Percentiles rank a stretch among this genome's conserved stretches.
These are phyloP conservation scores for Sporisorium scitamineum DNA, from an alignment of 1,284 basidiomycete genomes.

Conservation along the genomic window DNA sequence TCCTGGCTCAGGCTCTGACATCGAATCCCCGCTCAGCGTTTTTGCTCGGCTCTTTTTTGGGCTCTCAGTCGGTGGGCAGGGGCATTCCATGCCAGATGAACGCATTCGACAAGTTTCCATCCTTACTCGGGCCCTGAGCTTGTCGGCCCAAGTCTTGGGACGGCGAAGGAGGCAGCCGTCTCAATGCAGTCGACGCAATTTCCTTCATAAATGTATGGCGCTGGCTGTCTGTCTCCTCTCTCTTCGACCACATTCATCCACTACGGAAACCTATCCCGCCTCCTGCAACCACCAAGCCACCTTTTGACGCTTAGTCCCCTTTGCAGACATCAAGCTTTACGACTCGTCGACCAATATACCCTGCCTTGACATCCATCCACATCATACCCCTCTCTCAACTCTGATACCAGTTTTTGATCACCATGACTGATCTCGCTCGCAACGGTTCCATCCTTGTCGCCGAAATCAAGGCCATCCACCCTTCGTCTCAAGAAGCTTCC, in stretches of 20 bases:
- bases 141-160: neutral
- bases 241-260: slow-evolving; percentile 18
- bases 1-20: neutral
- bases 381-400: slow-evolving; percentile 6
- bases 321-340: neutral
- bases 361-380: neutral
- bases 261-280: neutral
- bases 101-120: slow-evolving; percentile 35
- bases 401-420: slow-evolving; percentile 14
- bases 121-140: neutral
- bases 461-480: slow-evolving; percentile 51
- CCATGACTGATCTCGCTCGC: slow-evolving; percentile 47
- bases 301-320: neutral
- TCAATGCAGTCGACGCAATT: neutral
- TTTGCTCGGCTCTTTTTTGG: slow-evolving; percentile 1
- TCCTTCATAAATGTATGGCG: neutral
- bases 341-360: slow-evolving; percentile 5
- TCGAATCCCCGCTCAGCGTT: neutral
- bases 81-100: slow-evolving; percentile 27
- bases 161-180: too few species aligned
- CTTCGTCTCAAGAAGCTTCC: slow-evolving; percentile 9
- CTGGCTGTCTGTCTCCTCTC: neutral
- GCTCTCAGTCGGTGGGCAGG: neutral
- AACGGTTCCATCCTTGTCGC: slow-evolving; percentile 52
- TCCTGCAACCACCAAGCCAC: neutral